Evolutionary conservation across 1,284 basidiomycete genomes (phyloP), one percentile per base, ranked within the genome.

Genomic region (Cystobasidium slooffiae): DNA sequence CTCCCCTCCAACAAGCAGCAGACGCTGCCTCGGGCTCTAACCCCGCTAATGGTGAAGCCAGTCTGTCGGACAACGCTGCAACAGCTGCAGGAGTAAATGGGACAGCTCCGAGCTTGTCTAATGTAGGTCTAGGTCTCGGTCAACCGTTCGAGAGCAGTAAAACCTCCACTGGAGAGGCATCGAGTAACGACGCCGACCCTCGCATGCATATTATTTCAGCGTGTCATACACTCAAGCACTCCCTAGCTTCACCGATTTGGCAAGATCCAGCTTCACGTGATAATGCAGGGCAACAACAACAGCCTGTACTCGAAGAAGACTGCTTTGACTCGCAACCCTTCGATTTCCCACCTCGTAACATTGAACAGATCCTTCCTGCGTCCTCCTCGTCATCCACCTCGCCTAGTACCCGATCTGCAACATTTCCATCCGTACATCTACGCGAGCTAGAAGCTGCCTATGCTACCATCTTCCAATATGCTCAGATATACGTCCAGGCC

Each of bases 391-490:
- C 55, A 14, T 3, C 55, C 1, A 14, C 55, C 7, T 18, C 55
- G 5, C 24, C 20, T 22, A 22, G 3, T 14, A 16, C 64, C 6
- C 41, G 47, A 43, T 16, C 20, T 14, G 24, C 44, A 10, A 6
- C 64, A 31, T 43, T 52, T 6, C 69, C 59, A 6, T 20, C 59
- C 37, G 61, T 53, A 20, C 52, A 62, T n/a, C 46, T 73, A 22
- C 70, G 70, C 18, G 70, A 73, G 24, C 37, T 73, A 18, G 70
- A 73, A 62, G 62, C 52, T 5, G 70, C 70, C n/a, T 73, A 73
- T 52, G 53, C 49, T 6, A 73, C 61, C 20, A 66, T 73, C 62
- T 66, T 73, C n/a, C 49, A 43, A 7, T 73, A 73, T 18, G 53
- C 55, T 37, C 66, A 68, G 52, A 31, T 55, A 4, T 68, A 68